Evolutionary conservation across 2,329 filamentous ascomycete genomes (phyloP), one percentile per base, ranked within the genome.

Genomic region (Reticulascus tulasneorum): DNA sequence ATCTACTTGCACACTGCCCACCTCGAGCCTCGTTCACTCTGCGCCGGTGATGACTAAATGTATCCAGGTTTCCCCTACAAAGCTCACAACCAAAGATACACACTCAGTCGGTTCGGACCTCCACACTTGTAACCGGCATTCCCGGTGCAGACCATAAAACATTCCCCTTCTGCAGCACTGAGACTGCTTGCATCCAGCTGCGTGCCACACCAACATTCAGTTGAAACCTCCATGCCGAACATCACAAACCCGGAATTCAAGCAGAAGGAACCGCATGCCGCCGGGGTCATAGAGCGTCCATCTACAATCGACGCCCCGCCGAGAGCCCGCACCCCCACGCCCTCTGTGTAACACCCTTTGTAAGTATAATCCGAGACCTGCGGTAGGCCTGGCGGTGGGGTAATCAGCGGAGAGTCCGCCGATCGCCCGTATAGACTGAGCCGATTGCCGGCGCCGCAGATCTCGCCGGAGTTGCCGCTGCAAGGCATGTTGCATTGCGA

Each of bases 391-490:
- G n/a, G n/a, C n/a, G n/a, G n/a, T n/a, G n/a, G n/a, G n/a, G n/a
- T n/a, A n/a, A n/a, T n/a, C n/a, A n/a, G n/a, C n/a, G n/a, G n/a
- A n/a, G n/a, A n/a, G n/a, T n/a, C n/a, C n/a, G n/a, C n/a, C n/a
- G n/a, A n/a, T n/a, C n/a, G n/a, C n/a, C n/a, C n/a, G 46, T 67
- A 68, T 21, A 68, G 50, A 46, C 68, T 64, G 23, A 69, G 48
- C n/a, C 64, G 58, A 44, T 64, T 57, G 19, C 64, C 59, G 2
- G 58, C 62, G 31, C 66, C 66, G 38, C 66, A 69, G 50, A 60
- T 67, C 44, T 66, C 55, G 11, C 58, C 59, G 4, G 48, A 35
- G 25, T 67, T 59, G 24, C 66, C 66, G n/a, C 54, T 58, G 45
- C 66, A 69, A 12, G 50, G 41, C 53, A 68, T 62, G 44, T 56